Evolutionary conservation across 495 filamentous ascomycete species (phyloP).

Genomic region (Podospora pseudoanserina): DNA sequence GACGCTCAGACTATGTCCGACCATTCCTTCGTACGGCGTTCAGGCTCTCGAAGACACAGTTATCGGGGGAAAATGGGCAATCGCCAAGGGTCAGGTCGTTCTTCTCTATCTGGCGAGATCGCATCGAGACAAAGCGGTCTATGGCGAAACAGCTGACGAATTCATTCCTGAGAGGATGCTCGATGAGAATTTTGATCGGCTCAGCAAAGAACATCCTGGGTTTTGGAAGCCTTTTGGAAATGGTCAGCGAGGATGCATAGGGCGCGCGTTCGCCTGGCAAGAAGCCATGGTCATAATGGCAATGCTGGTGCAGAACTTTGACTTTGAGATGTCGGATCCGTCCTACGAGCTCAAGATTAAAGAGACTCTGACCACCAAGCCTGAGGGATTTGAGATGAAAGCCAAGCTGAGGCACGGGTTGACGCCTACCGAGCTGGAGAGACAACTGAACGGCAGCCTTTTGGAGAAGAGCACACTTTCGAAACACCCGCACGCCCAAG

Average conservation of each 20-base stretch:
- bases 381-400: constrained; percentile 67
- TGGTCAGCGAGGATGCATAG: constrained; percentile 49
- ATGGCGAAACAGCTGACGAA: constrained; percentile 51
- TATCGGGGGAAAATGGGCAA: constrained; percentile 63
- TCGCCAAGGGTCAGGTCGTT: constrained; percentile 52
- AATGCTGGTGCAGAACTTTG: constrained; percentile 60
- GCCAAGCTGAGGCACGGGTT: constrained; percentile 58
- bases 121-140: constrained; percentile 48
- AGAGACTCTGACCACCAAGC: constrained; percentile 74
- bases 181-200: constrained; percentile 56
- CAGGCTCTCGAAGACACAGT: constrained; percentile 44
- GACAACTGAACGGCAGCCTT: constrained; percentile 38
- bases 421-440: constrained; percentile 55
- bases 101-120: constrained; percentile 54
- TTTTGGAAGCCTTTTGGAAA: constrained; percentile 63
- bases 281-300: constrained; percentile 53
- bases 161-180: constrained; percentile 65
- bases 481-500: neutral
- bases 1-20: constrained; percentile 62
- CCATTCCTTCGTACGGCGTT: constrained; percentile 56
- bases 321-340: constrained; percentile 55
- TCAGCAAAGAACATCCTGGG: constrained; percentile 45
- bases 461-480: constrained; percentile 11
- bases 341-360: constrained; percentile 63
- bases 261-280: constrained; percentile 62